Evolutionary conservation across 495 filamentous ascomycete species (phyloP).

Genomic region (Podospora pseudocomata): DNA sequence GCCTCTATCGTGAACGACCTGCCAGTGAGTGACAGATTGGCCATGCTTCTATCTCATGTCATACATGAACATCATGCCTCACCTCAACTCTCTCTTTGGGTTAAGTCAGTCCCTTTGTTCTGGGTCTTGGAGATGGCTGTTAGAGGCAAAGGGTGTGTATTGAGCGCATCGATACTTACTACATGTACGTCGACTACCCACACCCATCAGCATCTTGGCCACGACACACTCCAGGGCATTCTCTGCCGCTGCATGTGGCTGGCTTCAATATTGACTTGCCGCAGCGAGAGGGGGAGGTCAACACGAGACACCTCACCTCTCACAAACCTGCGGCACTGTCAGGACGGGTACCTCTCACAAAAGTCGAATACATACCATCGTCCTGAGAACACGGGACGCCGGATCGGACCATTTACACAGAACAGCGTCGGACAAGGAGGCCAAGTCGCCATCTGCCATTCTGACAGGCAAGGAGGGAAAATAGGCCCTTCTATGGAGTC

Average conservation of each 20-base stretch:
- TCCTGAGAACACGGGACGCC: neutral
- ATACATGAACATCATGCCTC: neutral
- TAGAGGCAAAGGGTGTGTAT: neutral
- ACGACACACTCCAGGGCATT: neutral
- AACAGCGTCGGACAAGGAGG: neutral
- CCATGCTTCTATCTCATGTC: neutral
- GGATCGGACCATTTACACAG: neutral
- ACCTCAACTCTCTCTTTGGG: neutral
- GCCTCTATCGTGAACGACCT: neutral
- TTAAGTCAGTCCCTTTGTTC: neutral
- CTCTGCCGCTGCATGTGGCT: neutral
- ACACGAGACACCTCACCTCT: conserved; percentile 7
- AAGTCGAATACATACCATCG: neutral
- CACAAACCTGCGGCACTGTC: neutral
- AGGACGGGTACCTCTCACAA: neutral
- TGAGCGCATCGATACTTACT: neutral
- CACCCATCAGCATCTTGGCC: neutral
- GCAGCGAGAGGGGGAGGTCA: neutral
- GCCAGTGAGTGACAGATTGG: neutral
- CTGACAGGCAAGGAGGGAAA: neutral
- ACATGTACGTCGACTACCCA: neutral
- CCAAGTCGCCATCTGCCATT: neutral
- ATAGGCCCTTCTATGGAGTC: neutral
- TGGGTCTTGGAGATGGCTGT: neutral
- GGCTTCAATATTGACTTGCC: neutral